A percentile compares a stretch with the other conserved stretches of the same genome.
phyloP scores from a whole-genome alignment of 169 alveolate species.

The Ichthyophthirius multifiliis region DNA sequence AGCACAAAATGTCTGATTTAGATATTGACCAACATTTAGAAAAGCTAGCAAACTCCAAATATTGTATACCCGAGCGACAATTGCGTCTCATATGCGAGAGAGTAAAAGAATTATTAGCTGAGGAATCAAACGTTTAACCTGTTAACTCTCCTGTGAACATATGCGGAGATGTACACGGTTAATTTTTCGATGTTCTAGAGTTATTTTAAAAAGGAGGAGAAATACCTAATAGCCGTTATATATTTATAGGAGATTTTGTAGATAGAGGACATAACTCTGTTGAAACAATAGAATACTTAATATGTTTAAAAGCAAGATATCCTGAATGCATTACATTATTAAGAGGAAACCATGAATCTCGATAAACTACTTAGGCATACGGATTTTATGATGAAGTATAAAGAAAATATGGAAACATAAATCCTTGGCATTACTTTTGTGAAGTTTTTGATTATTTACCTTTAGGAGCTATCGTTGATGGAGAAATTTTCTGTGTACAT shows the following conservation, averaged over 20 bases:
- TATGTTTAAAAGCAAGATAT: constrained; percentile 69
- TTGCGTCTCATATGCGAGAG: constrained; percentile 68
- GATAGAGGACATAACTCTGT: constrained; percentile 78
- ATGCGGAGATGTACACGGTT: constrained; percentile 86
- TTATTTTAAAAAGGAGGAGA: constrained; percentile 76
- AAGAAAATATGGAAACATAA: constrained; percentile 71
- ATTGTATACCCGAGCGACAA: constrained; percentile 68
- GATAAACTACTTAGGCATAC: constrained; percentile 66
- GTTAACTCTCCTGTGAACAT: constrained; percentile 80
- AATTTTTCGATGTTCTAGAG: constrained; percentile 71
- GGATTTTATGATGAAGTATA: constrained; percentile 80
- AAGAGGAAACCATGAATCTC: constrained; percentile 80
- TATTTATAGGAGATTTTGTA: constrained; percentile 81
- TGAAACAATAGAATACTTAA: constrained; percentile 67
- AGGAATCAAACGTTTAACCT: constrained; percentile 80
- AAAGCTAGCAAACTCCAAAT: constrained; percentile 51
- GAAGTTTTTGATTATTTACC: constrained; percentile 78
- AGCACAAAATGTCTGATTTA: constrained; percentile 1
- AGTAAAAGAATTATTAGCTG: constrained; percentile 70
- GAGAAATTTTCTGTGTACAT: constrained; percentile 72
- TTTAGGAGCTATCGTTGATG: constrained; percentile 73
- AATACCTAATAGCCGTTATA: constrained; percentile 59
- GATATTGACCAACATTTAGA: not conserved
- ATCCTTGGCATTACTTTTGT: constrained; percentile 71
- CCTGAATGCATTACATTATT: constrained; percentile 69